Conservation (phyloP, 768 basidiomycete genomes). For the Hemileccinum impolitum region DNA sequence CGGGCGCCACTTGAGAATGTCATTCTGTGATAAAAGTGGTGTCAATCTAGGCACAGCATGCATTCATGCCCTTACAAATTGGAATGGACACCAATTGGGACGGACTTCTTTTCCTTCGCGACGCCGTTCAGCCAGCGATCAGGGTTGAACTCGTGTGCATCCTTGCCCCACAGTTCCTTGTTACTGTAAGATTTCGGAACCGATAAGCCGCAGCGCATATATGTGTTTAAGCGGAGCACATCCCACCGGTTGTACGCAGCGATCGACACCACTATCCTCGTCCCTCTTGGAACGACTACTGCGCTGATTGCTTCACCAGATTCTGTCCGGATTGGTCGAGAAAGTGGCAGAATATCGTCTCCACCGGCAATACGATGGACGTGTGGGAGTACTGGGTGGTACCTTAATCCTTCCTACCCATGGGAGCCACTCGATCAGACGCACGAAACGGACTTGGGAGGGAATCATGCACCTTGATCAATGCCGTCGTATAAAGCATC, state of each 20-base stretch:
- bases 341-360: constrained; percentile 60
- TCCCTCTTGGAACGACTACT: constrained; percentile 48
- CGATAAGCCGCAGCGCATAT: no score
- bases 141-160: constrained; percentile 21
- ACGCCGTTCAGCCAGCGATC: constrained; percentile 25
- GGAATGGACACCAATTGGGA: constrained; percentile 28
- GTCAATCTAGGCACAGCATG: background rate
- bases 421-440: background rate
- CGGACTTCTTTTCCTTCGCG: constrained; percentile 14
- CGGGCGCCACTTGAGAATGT: constrained; percentile 26
- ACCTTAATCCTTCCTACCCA: constrained; percentile 37
- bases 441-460: background rate
- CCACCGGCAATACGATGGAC: constrained; percentile 46
- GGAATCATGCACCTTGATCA: constrained; percentile 23
- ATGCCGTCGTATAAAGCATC: constrained; percentile 41
- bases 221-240: constrained; percentile 6
- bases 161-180: no score
- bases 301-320: constrained; percentile 42
- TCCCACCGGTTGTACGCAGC: constrained; percentile 25
- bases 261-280: constrained; percentile 43
- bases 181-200: background rate
- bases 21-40: constrained; percentile 20
- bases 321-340: constrained; percentile 45
- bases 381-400: constrained; percentile 50
- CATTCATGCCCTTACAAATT: constrained; percentile 21